Evolutionary conservation across 2,329 filamentous ascomycete genomes (phyloP), one percentile per base, ranked within the genome.

Genomic region (Ramularia endophylla): DNA sequence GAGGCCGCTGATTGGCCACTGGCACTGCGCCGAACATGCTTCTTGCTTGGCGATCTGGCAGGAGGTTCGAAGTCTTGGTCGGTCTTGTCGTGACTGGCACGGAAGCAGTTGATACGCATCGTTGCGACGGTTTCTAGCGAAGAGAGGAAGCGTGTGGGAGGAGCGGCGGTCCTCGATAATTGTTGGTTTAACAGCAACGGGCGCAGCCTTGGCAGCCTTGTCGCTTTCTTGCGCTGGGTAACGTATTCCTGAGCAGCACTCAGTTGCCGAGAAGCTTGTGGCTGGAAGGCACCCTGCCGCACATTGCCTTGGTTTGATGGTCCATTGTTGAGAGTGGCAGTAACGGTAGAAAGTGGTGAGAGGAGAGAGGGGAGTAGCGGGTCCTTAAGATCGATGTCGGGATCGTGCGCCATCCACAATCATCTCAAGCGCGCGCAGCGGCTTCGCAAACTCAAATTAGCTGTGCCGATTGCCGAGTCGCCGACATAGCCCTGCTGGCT

Each of bases 81-180:
- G 40, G 47, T 16, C 27, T 30, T 27, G 30, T 41, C 43, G 47
- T 40, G 44, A 7, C 39, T 35, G 15, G 48, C 30, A 33, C 51
- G 53, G 42, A 60, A 60, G 47, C 58, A 60, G 40, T 45, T 54
- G 40, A 60, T 44, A 13, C 44, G 50, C 57, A 59, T 60, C 27
- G 20, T 55, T 8, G 34, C 22, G 11, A 13, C 18, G 25, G 17
- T 41, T 16, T 35, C 37, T 43, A 12, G 41, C 42, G 38, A 29
- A 6, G 22, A 25, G 22, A 25, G 22, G 22, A 6, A 25, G 22
- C 6, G 22, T 25, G 11, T 6, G 6, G 29, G 13, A 27, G 18
- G 35, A 29, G 36, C 27, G 20, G 36, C 22, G 22, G 22, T 6
- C 6, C 11, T 6, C 11, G 6, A 11, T 25, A 11, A 25, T 6